Evolutionary conservation across 768 basidiomycete genomes (phyloP).

Genomic region (Russula lepida): DNA sequence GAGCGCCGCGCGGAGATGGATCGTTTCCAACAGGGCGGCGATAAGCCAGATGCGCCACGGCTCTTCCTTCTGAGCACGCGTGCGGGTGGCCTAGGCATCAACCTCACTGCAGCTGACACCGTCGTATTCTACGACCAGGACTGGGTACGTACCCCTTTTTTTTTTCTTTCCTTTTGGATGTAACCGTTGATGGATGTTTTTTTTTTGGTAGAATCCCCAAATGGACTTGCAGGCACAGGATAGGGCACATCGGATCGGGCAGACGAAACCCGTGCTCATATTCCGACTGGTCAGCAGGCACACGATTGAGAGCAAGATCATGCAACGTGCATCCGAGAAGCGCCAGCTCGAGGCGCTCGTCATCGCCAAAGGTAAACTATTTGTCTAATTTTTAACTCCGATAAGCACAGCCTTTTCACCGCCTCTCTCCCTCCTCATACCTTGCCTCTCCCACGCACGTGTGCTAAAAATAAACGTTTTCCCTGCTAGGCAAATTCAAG

Average conservation of each 20-base stretch:
- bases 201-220: conserved; percentile 67
- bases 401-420: background rate
- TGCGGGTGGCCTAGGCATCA: conserved; percentile 74
- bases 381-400: background rate
- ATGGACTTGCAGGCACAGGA: conserved; percentile 97
- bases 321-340: conserved; percentile 81
- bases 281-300: conserved; percentile 81
- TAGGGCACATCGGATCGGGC: conserved; percentile 92
- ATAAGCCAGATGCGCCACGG: conserved; percentile 51
- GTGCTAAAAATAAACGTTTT: background rate
- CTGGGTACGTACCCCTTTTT: conserved; percentile 55
- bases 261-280: conserved; percentile 82
- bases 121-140: conserved; percentile 93
- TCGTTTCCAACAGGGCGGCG: conserved; percentile 66
- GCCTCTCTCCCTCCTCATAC: too few species aligned
- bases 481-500: conserved; percentile 67
- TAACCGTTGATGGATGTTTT: background rate
- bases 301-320: conserved; percentile 87
- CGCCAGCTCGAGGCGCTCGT: conserved; percentile 89
- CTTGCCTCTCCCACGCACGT: background rate
- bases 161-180: background rate
- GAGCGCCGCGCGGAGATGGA: conserved; percentile 83
- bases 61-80: conserved; percentile 78
- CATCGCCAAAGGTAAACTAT: conserved; percentile 71
- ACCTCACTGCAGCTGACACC: conserved; percentile 75